Evolutionary conservation across 2,329 filamentous ascomycete species (phyloP), one percentile per base, ranked within the genome.

Genomic region (Phyllosticta citrichinensis): DNA sequence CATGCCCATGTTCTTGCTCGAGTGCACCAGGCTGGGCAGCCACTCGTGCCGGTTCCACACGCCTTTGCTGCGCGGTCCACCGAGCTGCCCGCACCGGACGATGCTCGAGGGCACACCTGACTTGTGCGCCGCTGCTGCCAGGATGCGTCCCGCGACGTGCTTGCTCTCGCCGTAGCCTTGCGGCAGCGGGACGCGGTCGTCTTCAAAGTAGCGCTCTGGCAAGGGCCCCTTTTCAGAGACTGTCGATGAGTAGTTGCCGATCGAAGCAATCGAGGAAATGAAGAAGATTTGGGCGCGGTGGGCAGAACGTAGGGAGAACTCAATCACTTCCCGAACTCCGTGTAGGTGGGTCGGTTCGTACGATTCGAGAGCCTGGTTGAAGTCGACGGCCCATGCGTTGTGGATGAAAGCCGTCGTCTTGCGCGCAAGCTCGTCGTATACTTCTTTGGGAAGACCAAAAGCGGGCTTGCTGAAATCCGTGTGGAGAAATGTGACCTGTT

Each of bases 101-200:
- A 72, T 63, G 1, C 63, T 64, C 5, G 63, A 64, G 5, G 64
- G 63, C 9, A 71, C 61, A 2, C 66, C 66, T 1, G 68, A 52
- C 5, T 65, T 59, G n/a, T 66, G 60, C 2, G 73, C 68, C 2
- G 73, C 72, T 2, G 57, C 63, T n/a, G 65, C 66, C 0, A 73
- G 64, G 30, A 76, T 71, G 19, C 67, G 64, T 6, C 68, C 66
- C 0, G 71, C 65, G 5, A 76, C 69, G 52, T 72, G 67, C 60
- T 76, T 76, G 12, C 67, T 70, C 55, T 75, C 68, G 20, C 70
- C 73, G 57, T 76, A 77, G 19, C 74, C 75, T 52, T 71, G 70
- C 8, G 68, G 64, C 0, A 72, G 62, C 0, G 72, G 66, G 14
- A 66, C 63, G 8, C 52, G 47, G 50, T 66, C 63, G 58, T 70